Evolutionary conservation across 2,329 filamentous ascomycete genomes (phyloP), one percentile per base, ranked within the genome.

Genomic region (Zymoseptoria ardabiliae): DNA sequence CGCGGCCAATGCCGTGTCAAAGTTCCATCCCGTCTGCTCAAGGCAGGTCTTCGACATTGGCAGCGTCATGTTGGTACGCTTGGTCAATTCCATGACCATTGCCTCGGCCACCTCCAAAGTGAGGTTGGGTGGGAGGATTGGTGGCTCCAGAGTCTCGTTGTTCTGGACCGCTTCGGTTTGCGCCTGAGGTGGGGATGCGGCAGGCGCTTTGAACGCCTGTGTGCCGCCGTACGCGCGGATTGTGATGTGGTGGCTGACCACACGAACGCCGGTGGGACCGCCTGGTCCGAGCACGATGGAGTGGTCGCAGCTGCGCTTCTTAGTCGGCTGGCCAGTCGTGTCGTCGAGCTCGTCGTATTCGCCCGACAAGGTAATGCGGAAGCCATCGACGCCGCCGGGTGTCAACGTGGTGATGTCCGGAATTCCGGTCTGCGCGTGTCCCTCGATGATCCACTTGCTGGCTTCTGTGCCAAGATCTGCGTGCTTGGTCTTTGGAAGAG

Each of bases 11-110:
- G 92, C 93, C 65, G 83, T 82, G 45, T 89, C 83, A 54, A 92
- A 84, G 71, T 95, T 84, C 91, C 91, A 97, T 45, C 81, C 83
- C 58, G 87, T 90, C 60, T 91, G 85, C 2, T 84, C 81, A 17
- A 97, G 79, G 68, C 93, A 97, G 79, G 95, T 83, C 66, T 87
- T 83, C 1, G 91, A 88, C 72, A 89, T 96, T 60, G 89, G 80
- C 9, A 86, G 75, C 8, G 85, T 94, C 85, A 99, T 91, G 59
- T 86, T 85, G 1, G 92, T 96, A 68, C 85, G 85, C 64, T 85
- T 85, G 64, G 85, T 87, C 56, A 97, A 81, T 71, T 94, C 86
- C 20, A 78, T 67, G 21, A 85, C 78, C 70, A 96, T 79, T 76
- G 91, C 85, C 63, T 70, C 69, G 21, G 68, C 71, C 19, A 71